These are phyloP conservation scores for Coemansia aciculifera DNA, from an alignment of 192 early-diverging fungal species.

Conservation along the genomic window DNA sequence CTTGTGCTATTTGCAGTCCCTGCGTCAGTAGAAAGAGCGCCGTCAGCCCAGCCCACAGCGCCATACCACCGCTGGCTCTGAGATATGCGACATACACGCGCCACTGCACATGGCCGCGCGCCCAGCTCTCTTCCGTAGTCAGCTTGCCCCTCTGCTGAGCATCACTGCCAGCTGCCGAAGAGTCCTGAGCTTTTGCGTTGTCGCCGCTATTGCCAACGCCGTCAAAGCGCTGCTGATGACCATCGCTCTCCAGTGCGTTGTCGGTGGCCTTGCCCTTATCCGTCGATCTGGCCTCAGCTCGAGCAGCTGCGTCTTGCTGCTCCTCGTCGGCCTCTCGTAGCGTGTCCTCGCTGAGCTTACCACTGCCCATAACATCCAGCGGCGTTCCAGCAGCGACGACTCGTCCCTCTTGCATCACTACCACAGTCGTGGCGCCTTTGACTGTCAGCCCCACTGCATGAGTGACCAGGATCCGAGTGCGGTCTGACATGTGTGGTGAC, in stretches of 20 bases:
- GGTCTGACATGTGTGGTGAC: constrained; percentile 78
- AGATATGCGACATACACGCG: constrained; percentile 78
- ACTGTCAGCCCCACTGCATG: constrained; percentile 78
- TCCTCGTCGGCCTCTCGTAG: constrained; percentile 69
- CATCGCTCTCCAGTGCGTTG: neutral
- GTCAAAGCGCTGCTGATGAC: constrained; percentile 29
- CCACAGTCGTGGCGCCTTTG: constrained; percentile 59
- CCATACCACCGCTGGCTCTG: constrained; percentile 63
- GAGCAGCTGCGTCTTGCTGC: constrained; percentile 27
- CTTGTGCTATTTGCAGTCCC: constrained; percentile 40
- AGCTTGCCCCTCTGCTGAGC: constrained; percentile 58
- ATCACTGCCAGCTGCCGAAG: neutral
- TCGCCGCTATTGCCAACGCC: neutral
- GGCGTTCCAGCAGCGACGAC: constrained; percentile 71
- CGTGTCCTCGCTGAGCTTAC: constrained; percentile 64
- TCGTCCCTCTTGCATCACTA: constrained; percentile 73
- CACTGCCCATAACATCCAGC: constrained; percentile 62
- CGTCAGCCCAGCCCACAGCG: constrained; percentile 61
- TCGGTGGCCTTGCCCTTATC: constrained; percentile 40
- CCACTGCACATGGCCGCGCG: constrained; percentile 73
- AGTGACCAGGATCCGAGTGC: constrained; percentile 80
- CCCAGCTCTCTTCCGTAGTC: constrained; percentile 78
- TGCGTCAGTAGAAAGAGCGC: constrained; percentile 31
- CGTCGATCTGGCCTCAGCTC: constrained; percentile 14
- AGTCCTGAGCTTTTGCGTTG: constrained; percentile 55